phyloP scores from a whole-genome alignment of 257 asterid genomes.

The Nicotiana tomentosiformis region DNA sequence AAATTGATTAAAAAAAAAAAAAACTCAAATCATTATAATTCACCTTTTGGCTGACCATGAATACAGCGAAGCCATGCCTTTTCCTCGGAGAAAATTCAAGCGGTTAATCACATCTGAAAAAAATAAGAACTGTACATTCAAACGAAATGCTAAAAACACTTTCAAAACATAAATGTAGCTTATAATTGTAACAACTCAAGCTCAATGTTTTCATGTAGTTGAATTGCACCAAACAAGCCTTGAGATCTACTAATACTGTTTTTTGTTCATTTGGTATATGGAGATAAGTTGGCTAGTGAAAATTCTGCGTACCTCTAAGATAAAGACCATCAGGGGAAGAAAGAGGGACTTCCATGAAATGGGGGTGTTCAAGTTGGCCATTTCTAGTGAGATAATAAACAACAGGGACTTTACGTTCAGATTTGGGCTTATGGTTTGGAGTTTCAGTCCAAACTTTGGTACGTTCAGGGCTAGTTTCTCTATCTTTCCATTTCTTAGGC shows the following conservation, averaged over 20 bases:
- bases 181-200: not conserved
- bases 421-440: conserved; percentile 13
- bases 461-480: conserved; percentile 53
- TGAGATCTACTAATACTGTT: not conserved
- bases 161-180: not conserved
- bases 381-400: conserved; percentile 67
- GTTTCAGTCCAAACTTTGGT: conserved; percentile 57
- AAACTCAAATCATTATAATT: not conserved
- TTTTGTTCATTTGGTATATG: not conserved
- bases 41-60: conserved; percentile 89
- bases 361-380: conserved; percentile 91
- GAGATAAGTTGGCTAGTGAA: not conserved
- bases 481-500: not conserved
- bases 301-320: conserved; percentile 42
- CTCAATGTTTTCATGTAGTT: not conserved
- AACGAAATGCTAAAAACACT: not conserved
- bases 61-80: conserved; percentile 69
- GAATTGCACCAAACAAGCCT: not conserved
- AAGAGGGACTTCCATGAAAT: conserved; percentile 86
- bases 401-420: conserved; percentile 45
- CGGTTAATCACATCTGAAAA: conserved; percentile 63
- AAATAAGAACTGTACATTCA: not conserved
- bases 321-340: conserved; percentile 61
- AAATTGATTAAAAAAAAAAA: not conserved
- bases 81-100: conserved; percentile 70